These are phyloP conservation scores for Sporothrix sp. DNA, from an alignment of 2,329 filamentous ascomycete species.

Conservation along the genomic window DNA sequence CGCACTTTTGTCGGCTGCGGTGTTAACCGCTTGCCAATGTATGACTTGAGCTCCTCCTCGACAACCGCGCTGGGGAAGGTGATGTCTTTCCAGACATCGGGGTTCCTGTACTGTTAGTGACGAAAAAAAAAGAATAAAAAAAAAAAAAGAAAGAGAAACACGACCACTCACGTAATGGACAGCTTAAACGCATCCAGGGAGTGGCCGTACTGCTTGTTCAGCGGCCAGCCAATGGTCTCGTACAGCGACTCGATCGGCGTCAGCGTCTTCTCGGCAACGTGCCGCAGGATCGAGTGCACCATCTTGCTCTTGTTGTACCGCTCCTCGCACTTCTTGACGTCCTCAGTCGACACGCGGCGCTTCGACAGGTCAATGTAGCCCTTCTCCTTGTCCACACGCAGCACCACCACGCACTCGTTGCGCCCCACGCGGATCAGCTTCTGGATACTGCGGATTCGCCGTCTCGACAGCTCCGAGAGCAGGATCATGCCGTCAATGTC, in stretches of 20 bases:
- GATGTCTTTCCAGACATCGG: conserved; percentile 91
- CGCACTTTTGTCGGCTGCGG: conserved; percentile 98
- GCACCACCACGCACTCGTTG: conserved; percentile 96
- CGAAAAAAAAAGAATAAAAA: background rate
- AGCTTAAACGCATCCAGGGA: conserved; percentile 98
- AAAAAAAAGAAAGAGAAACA: background rate
- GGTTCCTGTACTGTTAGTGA: conserved; percentile 52
- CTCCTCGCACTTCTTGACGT: conserved; percentile 97
- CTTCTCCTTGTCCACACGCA: conserved; percentile 99
- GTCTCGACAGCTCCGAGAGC: conserved; percentile 90
- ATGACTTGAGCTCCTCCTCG: conserved; percentile 81
- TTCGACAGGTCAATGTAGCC: conserved; percentile 97
- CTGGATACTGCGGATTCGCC: conserved; percentile 97
- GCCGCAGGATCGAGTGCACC: conserved; percentile 97
- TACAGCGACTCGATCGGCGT: conserved; percentile 92
- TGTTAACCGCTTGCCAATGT: conserved; percentile 94
- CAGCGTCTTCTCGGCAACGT: conserved; percentile 94
- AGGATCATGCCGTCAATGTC: conserved; percentile 99
- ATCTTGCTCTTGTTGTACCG: conserved; percentile 99
- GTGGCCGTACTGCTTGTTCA: conserved; percentile 96
- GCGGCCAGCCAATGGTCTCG: conserved; percentile 88
- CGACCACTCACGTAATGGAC: conserved; percentile 71
- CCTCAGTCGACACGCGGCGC: conserved; percentile 92
- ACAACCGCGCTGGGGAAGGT: conserved; percentile 78
- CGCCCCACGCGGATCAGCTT: conserved; percentile 97